Evolutionary conservation across 306 rosid genomes (phyloP).

Genomic region (Urtica urens): DNA sequence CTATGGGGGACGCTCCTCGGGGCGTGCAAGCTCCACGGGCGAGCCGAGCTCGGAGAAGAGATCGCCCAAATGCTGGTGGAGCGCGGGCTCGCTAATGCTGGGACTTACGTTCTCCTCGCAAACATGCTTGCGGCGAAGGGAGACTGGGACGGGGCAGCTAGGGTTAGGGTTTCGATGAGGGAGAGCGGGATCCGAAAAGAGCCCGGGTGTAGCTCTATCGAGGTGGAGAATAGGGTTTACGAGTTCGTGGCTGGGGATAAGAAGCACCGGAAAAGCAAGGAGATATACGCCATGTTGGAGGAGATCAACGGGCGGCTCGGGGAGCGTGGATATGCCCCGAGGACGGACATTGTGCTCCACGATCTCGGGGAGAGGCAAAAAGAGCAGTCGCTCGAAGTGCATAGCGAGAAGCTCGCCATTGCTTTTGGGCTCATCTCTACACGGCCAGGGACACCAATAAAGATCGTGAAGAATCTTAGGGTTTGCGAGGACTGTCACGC

Average conservation of each 20-base stretch:
- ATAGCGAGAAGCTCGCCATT: conserved; percentile 73
- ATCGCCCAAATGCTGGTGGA: conserved; percentile 52
- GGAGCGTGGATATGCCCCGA: conserved; percentile 47
- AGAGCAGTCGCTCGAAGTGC: conserved; percentile 60
- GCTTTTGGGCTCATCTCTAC: conserved; percentile 79
- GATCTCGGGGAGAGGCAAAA: conserved; percentile 59
- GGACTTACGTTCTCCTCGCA: conserved; percentile 70
- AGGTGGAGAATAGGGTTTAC: conserved; percentile 51
- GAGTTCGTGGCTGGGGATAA: conserved; percentile 75
- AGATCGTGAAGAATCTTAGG: conserved; percentile 66
- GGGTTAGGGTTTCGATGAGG: conserved; percentile 62
- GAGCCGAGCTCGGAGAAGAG: conserved; percentile 50
- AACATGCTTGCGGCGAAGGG: conserved; percentile 62
- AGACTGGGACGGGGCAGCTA: conserved; percentile 69
- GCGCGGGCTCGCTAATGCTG: conserved; percentile 51
- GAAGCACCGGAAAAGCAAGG: conserved; percentile 48
- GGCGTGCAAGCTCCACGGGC: conserved; percentile 62
- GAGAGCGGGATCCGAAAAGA: conserved; percentile 58
- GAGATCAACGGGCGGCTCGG: conserved; percentile 55
- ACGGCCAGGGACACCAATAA: conserved; percentile 43
- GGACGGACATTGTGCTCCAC: conserved; percentile 49
- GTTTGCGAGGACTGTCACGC: conserved; percentile 72
- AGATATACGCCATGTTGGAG: conserved; percentile 50
- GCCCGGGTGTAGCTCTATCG: conserved; percentile 79
- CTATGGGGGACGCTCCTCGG: conserved; percentile 79